Conservation (phyloP, 495 filamentous ascomycete species). For the Xylaria scruposa region DNA sequence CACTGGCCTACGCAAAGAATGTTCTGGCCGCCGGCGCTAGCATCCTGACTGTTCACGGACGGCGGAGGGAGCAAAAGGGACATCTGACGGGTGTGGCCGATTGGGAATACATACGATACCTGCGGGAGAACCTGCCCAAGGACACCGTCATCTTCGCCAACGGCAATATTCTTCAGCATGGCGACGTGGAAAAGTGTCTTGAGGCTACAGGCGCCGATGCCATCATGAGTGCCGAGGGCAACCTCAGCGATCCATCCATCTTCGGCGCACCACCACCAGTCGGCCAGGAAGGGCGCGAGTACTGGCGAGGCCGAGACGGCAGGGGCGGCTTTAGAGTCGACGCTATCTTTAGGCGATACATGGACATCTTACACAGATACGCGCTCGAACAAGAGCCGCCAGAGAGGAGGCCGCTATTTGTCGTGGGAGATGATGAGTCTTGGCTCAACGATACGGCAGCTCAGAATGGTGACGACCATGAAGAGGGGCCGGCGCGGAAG, state of each 20-base stretch:
- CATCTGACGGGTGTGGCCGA: conserved; percentile 94
- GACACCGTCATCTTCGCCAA: conserved; percentile 97
- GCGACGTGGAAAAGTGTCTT: conserved; percentile 80
- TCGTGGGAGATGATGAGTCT: conserved; percentile 65
- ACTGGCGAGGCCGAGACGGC: conserved; percentile 83
- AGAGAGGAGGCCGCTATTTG: conserved; percentile 70
- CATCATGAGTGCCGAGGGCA: conserved; percentile 95
- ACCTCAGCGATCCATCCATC: conserved; percentile 86
- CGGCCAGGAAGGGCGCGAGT: conserved; percentile 73
- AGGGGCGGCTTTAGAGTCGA: conserved; percentile 90
- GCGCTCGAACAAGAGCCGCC: conserved; percentile 70
- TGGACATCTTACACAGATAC: conserved; percentile 84
- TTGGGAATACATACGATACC: conserved; percentile 81
- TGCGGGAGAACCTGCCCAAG: conserved; percentile 81
- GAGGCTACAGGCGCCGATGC: conserved; percentile 87
- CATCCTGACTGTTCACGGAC: conserved; percentile 90
- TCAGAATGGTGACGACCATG: conserved; percentile 41
- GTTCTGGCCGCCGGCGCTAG: conserved; percentile 89
- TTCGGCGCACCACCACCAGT: conserved; percentile 71
- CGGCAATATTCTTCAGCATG: conserved; percentile 86
- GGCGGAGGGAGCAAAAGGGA: conserved; percentile 90
- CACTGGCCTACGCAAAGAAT: conserved; percentile 86
- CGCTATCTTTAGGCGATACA: conserved; percentile 82
- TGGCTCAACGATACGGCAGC: conserved; percentile 42
- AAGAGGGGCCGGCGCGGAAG: conserved; percentile 58